Evolutionary conservation across 805 yeast species (phyloP).

Genomic region (Jamesozyma hellenica): DNA sequence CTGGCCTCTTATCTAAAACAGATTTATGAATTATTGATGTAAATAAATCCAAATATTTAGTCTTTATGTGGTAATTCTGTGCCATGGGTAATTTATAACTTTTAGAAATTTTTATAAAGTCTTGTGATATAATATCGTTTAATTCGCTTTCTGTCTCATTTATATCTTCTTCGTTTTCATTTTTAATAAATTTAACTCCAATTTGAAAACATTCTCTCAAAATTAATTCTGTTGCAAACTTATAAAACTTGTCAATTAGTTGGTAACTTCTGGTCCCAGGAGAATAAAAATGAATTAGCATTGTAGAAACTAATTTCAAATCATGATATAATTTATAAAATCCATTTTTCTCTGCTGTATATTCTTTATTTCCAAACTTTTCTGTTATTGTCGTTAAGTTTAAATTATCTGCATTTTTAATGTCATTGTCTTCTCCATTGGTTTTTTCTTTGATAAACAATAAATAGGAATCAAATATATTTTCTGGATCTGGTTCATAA

Average conservation of each 20-base stretch:
- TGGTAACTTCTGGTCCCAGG: conserved; percentile 42
- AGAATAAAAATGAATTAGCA: conserved; percentile 37
- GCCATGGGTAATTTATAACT: conserved; percentile 42
- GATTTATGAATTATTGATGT: conserved; percentile 65
- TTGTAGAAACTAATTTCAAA: conserved; percentile 44
- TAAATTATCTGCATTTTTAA: conserved; percentile 18
- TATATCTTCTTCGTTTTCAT: conserved; percentile 12
- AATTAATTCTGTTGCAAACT: conserved; percentile 50
- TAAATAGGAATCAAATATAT: conserved; percentile 36
- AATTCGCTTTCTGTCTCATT: conserved; percentile 15
- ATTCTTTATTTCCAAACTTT: conserved; percentile 33
- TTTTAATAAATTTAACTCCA: conserved; percentile 24
- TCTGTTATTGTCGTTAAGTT: conserved; percentile 34
- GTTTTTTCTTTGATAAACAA: conserved; percentile 27
- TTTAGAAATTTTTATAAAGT: conserved; percentile 50
- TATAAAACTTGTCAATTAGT: conserved; percentile 52
- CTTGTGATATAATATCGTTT: conserved; percentile 40
- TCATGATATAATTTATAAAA: conserved; percentile 60
- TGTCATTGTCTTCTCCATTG: conserved; percentile 11
- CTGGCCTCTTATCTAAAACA: conserved; percentile 61
- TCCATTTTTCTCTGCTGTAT: conserved; percentile 29
- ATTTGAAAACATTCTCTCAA: conserved; percentile 49
- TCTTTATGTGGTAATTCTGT: conserved; percentile 55
- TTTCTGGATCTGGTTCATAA: conserved; percentile 36
- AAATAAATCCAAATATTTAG: conserved; percentile 68